phyloP scores from a whole-genome alignment of 768 basidiomycete genomes.

The Sporobolomyces phaffii region DNA sequence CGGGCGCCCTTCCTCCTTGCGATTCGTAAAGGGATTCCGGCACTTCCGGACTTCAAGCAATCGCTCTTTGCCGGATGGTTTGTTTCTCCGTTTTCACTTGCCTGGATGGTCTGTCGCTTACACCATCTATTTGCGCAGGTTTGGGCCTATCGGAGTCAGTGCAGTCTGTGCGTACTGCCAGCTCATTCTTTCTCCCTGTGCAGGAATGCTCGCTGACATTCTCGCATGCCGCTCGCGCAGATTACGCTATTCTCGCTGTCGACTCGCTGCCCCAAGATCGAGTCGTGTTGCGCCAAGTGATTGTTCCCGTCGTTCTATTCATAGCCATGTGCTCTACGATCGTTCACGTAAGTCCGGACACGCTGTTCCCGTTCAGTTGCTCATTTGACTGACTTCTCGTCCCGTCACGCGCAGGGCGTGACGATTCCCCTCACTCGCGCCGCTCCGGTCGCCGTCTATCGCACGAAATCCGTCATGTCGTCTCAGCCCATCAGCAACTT shows the following conservation, averaged over 20 bases:
- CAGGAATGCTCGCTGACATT: background rate
- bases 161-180: conserved; percentile 5
- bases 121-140: background rate
- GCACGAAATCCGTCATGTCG: conserved; percentile 13
- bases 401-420: conserved; percentile 34
- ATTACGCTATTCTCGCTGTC: conserved; percentile 48
- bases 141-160: conserved; percentile 39
- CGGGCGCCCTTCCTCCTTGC: conserved; percentile 48
- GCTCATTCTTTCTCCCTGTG: background rate
- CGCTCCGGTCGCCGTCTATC: conserved; percentile 26
- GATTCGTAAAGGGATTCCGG: conserved; percentile 44
- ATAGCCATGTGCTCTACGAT: conserved; percentile 47
- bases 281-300: conserved; percentile 41
- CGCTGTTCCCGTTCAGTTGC: conserved; percentile 55
- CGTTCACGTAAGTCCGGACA: conserved; percentile 41
- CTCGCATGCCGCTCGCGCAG: conserved; percentile 40
- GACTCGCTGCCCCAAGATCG: conserved; percentile 45
- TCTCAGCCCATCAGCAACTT: background rate
- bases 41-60: conserved; percentile 43
- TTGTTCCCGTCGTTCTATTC: conserved; percentile 48
- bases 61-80: conserved; percentile 48
- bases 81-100: conserved; percentile 34
- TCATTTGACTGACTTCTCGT: background rate
- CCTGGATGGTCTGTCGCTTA: background rate
- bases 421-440: conserved; percentile 47